These are phyloP conservation scores for Candida nemodendra DNA, from an alignment of 805 yeast genomes.

Conservation along the genomic window DNA sequence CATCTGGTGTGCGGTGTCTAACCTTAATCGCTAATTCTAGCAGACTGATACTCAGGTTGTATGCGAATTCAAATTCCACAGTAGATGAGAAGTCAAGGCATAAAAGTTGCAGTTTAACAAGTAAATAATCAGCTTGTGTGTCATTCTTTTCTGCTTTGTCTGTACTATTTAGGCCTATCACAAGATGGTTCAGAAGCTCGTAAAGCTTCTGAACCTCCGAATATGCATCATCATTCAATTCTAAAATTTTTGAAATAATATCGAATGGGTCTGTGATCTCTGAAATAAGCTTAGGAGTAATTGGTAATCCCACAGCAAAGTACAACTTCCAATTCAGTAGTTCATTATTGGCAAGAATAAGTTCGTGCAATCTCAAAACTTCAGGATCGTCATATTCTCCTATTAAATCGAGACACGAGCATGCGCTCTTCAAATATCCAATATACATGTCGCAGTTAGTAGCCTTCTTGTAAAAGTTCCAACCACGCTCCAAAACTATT, in stretches of 20 bases:
- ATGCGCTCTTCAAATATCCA: slow-evolving; percentile 27
- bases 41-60: slow-evolving; percentile 38
- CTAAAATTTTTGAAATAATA: slow-evolving; percentile 38
- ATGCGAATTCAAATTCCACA: slow-evolving; percentile 60
- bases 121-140: slow-evolving; percentile 23
- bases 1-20: slow-evolving; percentile 8
- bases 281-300: slow-evolving; percentile 28
- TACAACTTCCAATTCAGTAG: slow-evolving; percentile 30
- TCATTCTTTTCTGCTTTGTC: neutral
- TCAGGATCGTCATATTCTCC: slow-evolving; percentile 2
- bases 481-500: slow-evolving; percentile 18
- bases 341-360: slow-evolving; percentile 23
- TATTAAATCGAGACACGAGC: slow-evolving; percentile 21
- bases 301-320: slow-evolving; percentile 29
- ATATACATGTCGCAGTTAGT: slow-evolving; percentile 28
- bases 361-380: slow-evolving; percentile 8
- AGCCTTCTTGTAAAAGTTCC: slow-evolving; percentile 30
- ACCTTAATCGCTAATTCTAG: slow-evolving; percentile 27
- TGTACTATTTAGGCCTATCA: slow-evolving; percentile 35
- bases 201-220: slow-evolving; percentile 41
- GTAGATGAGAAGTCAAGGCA: slow-evolving; percentile 71
- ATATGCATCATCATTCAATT: slow-evolving; percentile 53
- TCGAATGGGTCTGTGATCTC: slow-evolving; percentile 24
- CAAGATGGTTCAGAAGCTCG: slow-evolving; percentile 40
- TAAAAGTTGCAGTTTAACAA: slow-evolving; percentile 31